These are phyloP conservation scores for Heterococcus sp. DNA, from an alignment of 108 stramenopile genomes.

Conservation along the genomic window DNA sequence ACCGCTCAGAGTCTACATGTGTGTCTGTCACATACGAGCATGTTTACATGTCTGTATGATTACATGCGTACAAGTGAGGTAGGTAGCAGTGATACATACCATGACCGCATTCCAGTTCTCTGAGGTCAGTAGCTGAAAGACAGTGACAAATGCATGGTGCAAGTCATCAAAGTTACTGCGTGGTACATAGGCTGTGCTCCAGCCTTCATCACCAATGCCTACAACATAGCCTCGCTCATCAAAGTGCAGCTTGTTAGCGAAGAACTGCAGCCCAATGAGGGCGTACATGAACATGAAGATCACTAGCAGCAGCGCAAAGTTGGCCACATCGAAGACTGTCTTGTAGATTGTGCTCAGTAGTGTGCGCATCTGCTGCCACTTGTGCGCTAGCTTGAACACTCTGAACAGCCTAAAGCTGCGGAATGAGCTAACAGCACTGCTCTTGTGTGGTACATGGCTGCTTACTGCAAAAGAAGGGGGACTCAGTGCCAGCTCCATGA, in stretches of 20 bases:
- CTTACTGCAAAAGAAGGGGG: background rate
- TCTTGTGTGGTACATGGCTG: constrained; percentile 39
- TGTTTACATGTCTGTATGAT: no score
- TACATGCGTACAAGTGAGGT: no score
- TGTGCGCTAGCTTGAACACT: constrained; percentile 71
- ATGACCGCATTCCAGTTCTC: constrained; percentile 68
- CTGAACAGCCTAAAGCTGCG: constrained; percentile 68
- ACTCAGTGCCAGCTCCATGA: constrained; percentile 49
- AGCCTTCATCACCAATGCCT: constrained; percentile 31
- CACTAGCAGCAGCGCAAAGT: constrained; percentile 62
- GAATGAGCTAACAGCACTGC: constrained; percentile 55
- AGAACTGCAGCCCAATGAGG: constrained; percentile 68
- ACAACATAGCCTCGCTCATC: constrained; percentile 26
- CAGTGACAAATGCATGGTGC: constrained; percentile 4
- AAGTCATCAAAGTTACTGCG: constrained; percentile 35
- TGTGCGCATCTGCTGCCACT: constrained; percentile 61
- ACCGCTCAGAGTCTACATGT: no score
- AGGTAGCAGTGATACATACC: no score
- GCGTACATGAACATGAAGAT: constrained; percentile 69
- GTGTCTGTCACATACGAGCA: no score
- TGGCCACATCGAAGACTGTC: constrained; percentile 63
- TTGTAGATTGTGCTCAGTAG: constrained; percentile 58
- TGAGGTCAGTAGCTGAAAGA: constrained; percentile 43
- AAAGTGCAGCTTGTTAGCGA: constrained; percentile 66
- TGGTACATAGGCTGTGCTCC: constrained; percentile 25